Conservation (phyloP, 805 yeast species). For the Lipomyces oligophaga region DNA sequence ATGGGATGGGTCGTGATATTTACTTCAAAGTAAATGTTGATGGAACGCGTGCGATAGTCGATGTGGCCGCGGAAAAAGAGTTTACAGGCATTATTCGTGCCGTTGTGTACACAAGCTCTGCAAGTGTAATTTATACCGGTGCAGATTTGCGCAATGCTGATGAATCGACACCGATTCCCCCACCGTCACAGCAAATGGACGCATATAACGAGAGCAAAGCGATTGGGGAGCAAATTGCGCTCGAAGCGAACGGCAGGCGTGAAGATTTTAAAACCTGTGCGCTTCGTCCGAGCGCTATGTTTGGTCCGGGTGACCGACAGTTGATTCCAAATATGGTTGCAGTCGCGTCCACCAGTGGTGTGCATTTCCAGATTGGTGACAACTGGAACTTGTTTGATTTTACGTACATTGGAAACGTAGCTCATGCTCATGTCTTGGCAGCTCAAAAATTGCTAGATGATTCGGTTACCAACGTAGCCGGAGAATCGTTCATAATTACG, state of each 20-base stretch:
- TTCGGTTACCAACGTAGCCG: constrained; percentile 52
- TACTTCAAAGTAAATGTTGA: constrained; percentile 86
- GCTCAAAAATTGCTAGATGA: constrained; percentile 60
- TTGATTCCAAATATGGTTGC: constrained; percentile 86
- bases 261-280: constrained; percentile 66
- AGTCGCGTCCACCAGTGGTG: constrained; percentile 79
- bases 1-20: constrained; percentile 74
- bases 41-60: constrained; percentile 75
- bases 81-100: constrained; percentile 46
- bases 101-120: constrained; percentile 90
- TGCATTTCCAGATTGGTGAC: constrained; percentile 90
- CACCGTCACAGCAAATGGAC: constrained; percentile 91
- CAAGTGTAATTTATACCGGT: constrained; percentile 97
- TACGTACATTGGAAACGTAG: constrained; percentile 98
- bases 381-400: constrained; percentile 92
- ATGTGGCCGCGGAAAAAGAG: constrained; percentile 34
- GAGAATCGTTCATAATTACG: constrained; percentile 85
- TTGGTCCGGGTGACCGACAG: constrained; percentile 96
- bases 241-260: constrained; percentile 61
- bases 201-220: constrained; percentile 88
- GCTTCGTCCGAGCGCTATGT: constrained; percentile 93
- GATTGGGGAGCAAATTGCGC: constrained; percentile 72
- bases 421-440: constrained; percentile 92
- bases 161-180: constrained; percentile 89
- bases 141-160: constrained; percentile 86